Conservation (phyloP, 176 grass and related monocot genomes). For the Bonia amplexicaulis region DNA sequence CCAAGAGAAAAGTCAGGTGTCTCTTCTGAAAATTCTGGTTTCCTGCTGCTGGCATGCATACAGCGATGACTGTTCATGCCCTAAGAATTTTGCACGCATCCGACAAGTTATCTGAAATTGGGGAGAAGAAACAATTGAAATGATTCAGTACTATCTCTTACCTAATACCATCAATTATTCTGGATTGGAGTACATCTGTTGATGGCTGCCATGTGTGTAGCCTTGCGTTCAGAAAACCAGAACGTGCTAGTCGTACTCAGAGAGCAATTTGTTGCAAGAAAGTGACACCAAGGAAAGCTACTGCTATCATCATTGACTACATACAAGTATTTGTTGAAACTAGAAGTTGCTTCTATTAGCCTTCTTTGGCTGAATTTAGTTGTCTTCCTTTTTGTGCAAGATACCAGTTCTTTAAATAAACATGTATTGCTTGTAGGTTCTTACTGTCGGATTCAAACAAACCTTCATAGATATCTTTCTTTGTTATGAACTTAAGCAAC, state of each 20-base stretch:
- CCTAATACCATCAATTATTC: not conserved
- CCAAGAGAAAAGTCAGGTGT: not conserved
- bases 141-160: not conserved
- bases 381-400: not conserved
- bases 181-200: not conserved
- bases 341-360: not conserved
- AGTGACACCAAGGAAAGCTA: conserved; percentile 2
- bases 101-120: conserved; percentile 13
- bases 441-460: not conserved
- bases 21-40: conserved; percentile 5
- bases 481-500: not conserved
- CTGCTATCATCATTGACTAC: conserved; percentile 6
- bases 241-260: conserved; percentile 7
- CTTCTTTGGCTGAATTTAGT: not conserved
- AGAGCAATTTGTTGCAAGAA: conserved; percentile 29
- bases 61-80: not conserved
- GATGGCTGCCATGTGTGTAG: not conserved
- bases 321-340: not conserved
- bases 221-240: not conserved
- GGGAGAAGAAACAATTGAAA: not conserved
- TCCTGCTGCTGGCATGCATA: not conserved
- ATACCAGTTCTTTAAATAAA: not conserved
- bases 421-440: conserved; percentile 11
- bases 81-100: not conserved
- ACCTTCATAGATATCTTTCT: not conserved